Conservation (phyloP, 192 early-diverging fungal species). For the Chytriomyces sp. region DNA sequence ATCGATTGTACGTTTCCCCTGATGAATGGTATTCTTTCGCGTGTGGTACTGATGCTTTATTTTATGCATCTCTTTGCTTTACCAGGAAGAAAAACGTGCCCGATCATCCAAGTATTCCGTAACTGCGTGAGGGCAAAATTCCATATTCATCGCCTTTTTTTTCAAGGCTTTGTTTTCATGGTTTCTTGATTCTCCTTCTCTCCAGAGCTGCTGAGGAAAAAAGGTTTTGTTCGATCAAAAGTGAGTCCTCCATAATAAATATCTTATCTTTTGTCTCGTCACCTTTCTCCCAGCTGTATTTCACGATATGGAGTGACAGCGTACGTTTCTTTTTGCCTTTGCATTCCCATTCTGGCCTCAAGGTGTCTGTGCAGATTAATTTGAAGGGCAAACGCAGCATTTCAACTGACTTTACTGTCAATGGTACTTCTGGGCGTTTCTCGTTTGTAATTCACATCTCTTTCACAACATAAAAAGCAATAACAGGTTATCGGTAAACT, state of each 20-base stretch:
- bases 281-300: no score
- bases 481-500: no score
- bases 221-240: not conserved
- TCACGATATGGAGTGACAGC: no score
- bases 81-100: constrained; percentile 47
- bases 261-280: no score
- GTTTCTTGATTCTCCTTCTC: not conserved
- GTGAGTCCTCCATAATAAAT: not conserved
- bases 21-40: constrained; percentile 3
- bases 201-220: not conserved
- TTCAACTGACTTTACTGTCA: no score
- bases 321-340: no score
- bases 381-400: no score
- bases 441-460: no score
- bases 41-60: not conserved
- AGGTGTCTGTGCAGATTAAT: no score
- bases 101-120: constrained; percentile 32
- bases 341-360: no score
- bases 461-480: no score
- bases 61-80: not conserved
- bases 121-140: not conserved
- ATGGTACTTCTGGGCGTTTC: no score
- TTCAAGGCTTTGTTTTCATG: not conserved
- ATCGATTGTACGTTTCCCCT: constrained; percentile 43
- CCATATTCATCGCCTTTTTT: not conserved